Evolutionary conservation across 345 rosid species (phyloP), one percentile per base, ranked within the genome.

Genomic region (Ailanthus altissimus): DNA sequence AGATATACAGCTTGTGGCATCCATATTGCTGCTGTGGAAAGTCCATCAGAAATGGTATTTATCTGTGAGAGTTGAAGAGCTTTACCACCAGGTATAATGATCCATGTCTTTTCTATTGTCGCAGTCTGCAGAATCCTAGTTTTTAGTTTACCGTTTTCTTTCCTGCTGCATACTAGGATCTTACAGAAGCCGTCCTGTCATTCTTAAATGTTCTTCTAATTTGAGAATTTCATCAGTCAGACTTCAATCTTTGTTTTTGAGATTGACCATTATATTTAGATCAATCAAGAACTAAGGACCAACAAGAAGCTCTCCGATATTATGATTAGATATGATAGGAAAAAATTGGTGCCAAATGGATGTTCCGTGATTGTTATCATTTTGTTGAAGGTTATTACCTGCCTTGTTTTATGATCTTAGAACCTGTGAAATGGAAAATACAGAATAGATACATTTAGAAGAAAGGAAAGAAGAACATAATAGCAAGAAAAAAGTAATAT

Each of bases 1-100:
- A 82, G 88, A 81, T 88, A 60, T 91, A 80, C 94, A 93, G 99
- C 85, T 91, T 42, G 28, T 89, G 77, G 90, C 80, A 40, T 85
- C 80, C 75, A 53, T 82, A 45, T 73, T 90, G 61, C 73, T 89
- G 71, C 62, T 75, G 43, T 57, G 80, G 90, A 89, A 83, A 86
- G 57, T 88, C 68, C 89, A 25, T 42, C 83, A 65, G 62, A 88
- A 81, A 79, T 76, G 76, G 20, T n/a, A 74, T 63, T 60, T 91
- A 67, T 84, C 90, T 47, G 75, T 76, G 67, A 88, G 99, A 86
- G 86, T 78, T 11, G 93, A 90, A 77, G 91, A 88, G 68, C 85
- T 95, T 65, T 95, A 93, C 66, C 70, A 75, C 70, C 96, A 91
- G 97, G 98, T 95, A 82, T 9, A 65, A 46, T 43, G 40, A 49